Evolutionary conservation across 1,139 yeast species (phyloP).

Genomic region (Suhomyces yuchorum): DNA sequence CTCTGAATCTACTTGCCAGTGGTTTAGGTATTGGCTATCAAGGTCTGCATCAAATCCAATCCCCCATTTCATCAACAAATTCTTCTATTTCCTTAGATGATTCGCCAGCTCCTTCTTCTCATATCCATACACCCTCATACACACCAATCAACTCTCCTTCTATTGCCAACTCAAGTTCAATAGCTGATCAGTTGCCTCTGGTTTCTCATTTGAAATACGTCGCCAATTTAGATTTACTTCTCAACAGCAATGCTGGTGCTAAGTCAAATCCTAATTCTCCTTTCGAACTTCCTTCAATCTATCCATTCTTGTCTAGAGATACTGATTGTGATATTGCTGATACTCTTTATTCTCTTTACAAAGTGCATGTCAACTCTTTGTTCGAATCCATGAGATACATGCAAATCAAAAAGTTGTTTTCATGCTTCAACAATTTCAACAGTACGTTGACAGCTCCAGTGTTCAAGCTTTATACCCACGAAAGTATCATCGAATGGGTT

Average conservation of each 20-base stretch:
- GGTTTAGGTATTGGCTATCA: conserved; percentile 12
- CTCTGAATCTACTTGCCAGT: conserved; percentile 14
- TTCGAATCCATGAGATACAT: conserved; percentile 69
- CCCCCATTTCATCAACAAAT: conserved; percentile 29
- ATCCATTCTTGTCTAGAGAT: conserved; percentile 50
- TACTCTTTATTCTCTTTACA: conserved; percentile 61
- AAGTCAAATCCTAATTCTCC: conserved; percentile 27
- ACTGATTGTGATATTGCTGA: conserved; percentile 62
- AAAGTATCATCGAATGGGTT: conserved; percentile 62
- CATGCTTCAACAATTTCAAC: conserved; percentile 55
- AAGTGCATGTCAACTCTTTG: conserved; percentile 60
- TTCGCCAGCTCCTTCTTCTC: conserved; percentile 18
- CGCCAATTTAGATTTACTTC: conserved; percentile 36
- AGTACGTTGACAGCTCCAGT: conserved; percentile 68
- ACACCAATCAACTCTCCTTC: conserved; percentile 23
- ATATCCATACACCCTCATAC: conserved; percentile 20
- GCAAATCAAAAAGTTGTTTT: conserved; percentile 63
- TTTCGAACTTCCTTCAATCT: conserved; percentile 54
- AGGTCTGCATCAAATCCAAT: conserved; percentile 19
- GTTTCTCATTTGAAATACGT: conserved; percentile 34
- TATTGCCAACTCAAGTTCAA: conserved; percentile 17
- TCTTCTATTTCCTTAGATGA: conserved; percentile 20
- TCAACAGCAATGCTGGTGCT: conserved; percentile 25
- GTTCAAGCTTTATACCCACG: conserved; percentile 56
- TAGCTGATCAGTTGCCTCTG: conserved; percentile 22